Evolutionary conservation across 805 yeast genomes (phyloP).

Genomic region (Starmerella asiatica): DNA sequence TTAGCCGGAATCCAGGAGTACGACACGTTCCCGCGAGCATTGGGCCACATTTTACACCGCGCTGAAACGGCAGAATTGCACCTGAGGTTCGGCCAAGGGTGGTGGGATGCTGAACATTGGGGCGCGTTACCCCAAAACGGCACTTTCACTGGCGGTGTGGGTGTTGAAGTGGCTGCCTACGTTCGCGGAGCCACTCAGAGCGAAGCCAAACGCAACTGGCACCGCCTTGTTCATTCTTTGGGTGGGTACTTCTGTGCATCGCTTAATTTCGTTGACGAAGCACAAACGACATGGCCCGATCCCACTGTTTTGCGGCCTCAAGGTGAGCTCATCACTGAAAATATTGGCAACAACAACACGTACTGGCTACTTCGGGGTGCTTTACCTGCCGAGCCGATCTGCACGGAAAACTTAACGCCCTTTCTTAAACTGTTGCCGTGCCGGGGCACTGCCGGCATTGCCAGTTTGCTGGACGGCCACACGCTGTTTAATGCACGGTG

Average conservation of each 20-base stretch:
- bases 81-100: constrained; percentile 80
- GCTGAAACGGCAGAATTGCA: constrained; percentile 65
- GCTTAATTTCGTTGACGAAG: constrained; percentile 68
- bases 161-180: constrained; percentile 85
- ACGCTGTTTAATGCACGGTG: constrained; percentile 73
- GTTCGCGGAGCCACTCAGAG: constrained; percentile 48
- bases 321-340: constrained; percentile 14
- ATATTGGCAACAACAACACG: no score
- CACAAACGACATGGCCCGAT: constrained; percentile 58
- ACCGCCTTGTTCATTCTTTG: constrained; percentile 51
- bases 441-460: constrained; percentile 77
- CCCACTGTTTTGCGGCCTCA: constrained; percentile 21
- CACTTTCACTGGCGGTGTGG: constrained; percentile 70
- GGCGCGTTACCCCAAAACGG: constrained; percentile 71
- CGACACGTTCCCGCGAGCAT: constrained; percentile 54
- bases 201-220: constrained; percentile 54
- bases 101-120: constrained; percentile 87
- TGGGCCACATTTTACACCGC: constrained; percentile 60
- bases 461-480: constrained; percentile 79
- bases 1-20: constrained; percentile 19
- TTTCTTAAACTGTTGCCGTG: constrained; percentile 82
- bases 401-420: constrained; percentile 94
- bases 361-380: constrained; percentile 51
- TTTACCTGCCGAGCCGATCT: constrained; percentile 85
- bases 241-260: constrained; percentile 95